Conservation (phyloP, 768 basidiomycete species). For the Fomitopsis pulvina region DNA sequence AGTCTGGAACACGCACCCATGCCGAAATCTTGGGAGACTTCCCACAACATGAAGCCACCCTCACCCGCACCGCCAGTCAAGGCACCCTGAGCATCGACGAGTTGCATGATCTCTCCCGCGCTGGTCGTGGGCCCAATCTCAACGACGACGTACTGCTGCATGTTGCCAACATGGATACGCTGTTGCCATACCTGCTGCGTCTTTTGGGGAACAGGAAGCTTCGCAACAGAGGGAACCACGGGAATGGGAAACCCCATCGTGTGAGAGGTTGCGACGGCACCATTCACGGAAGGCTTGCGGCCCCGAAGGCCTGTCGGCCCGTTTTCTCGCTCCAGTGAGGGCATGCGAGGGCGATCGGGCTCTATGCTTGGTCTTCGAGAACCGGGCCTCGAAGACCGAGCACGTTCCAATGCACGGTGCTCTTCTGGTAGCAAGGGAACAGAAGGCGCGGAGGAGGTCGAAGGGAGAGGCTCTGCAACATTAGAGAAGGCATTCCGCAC, state of each 20-base stretch:
- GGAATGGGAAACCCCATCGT: background rate
- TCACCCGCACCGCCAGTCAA: constrained; percentile 50
- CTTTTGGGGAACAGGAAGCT: constrained; percentile 8
- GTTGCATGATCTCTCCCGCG: constrained; percentile 65
- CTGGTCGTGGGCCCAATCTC: constrained; percentile 61
- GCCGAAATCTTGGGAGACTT: constrained; percentile 86
- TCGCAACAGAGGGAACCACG: constrained; percentile 24
- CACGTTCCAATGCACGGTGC: constrained; percentile 15
- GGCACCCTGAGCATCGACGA: constrained; percentile 60
- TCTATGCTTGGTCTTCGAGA: constrained; percentile 20
- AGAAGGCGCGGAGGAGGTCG: constrained; percentile 9
- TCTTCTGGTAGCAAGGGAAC: constrained; percentile 3
- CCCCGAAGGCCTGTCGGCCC: constrained; percentile 10
- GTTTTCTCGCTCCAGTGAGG: constrained; percentile 7
- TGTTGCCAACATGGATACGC: constrained; percentile 70
- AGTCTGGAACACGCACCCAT: constrained; percentile 57
- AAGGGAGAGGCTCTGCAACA: constrained; percentile 25
- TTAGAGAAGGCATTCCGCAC: constrained; percentile 6
- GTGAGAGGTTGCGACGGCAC: constrained; percentile 6
- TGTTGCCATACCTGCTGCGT: constrained; percentile 41
- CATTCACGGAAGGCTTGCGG: constrained; percentile 16
- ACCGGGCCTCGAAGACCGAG: constrained; percentile 3
- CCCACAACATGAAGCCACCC: constrained; percentile 87
- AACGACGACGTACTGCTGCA: constrained; percentile 70
- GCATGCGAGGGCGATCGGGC: constrained; percentile 2